Conservation (phyloP, 108 stramenopile genomes). For the Cyclotella distinguenda region DNA sequence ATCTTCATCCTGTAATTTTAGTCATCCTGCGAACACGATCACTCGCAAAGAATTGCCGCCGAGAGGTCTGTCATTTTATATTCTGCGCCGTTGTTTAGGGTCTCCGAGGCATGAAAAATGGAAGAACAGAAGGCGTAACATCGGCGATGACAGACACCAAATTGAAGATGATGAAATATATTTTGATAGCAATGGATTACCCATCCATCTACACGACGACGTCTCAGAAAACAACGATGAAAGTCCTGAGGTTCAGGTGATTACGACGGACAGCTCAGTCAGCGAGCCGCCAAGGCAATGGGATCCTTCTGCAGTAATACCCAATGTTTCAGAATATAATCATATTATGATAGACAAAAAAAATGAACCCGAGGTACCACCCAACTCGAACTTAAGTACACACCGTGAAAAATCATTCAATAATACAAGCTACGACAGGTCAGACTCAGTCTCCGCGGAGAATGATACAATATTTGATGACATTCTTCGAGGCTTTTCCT, state of each 20-base stretch:
- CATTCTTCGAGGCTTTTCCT: slow-evolving; percentile 40
- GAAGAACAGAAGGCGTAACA: slow-evolving; percentile 5
- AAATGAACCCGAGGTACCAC: neutral
- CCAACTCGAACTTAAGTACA: neutral
- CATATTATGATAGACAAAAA: neutral
- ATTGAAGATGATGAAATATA: slow-evolving; percentile 15
- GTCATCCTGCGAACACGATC: no score
- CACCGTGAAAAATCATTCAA: slow-evolving; percentile 7
- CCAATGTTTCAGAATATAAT: neutral
- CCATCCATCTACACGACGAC: slow-evolving; percentile 10
- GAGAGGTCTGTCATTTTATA: no score
- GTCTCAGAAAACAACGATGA: neutral
- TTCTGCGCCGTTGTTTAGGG: no score
- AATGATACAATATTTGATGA: slow-evolving; percentile 47
- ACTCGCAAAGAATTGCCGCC: no score
- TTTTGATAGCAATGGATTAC: slow-evolving; percentile 20
- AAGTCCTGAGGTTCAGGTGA: neutral
- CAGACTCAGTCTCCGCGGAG: neutral
- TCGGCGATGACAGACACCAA: neutral
- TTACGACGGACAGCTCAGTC: no score
- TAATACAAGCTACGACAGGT: slow-evolving; percentile 1
- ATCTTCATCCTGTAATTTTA: no score
- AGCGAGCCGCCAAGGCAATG: no score
- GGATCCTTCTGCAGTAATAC: no score
- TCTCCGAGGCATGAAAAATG: no score